These are phyloP conservation scores for Acanthamoeba sp. DNA, from an alignment of 208 protist species.

Conservation along the genomic window DNA sequence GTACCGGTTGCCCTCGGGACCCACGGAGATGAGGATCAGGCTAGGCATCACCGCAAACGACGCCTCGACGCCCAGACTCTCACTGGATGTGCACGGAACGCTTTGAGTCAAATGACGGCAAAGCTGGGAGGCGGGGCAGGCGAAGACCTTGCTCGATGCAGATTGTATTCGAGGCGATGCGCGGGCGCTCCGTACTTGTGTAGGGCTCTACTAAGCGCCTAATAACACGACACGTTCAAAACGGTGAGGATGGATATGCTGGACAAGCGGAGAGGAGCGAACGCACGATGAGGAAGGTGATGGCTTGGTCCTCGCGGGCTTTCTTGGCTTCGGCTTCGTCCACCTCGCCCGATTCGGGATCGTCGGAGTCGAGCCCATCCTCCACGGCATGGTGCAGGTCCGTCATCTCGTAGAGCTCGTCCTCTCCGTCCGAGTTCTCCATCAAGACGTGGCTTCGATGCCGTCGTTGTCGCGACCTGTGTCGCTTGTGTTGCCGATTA, in stretches of 20 bases:
- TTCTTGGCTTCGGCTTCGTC: constrained; percentile 9
- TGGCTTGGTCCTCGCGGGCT: constrained; percentile 8
- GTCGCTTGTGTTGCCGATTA: background rate
- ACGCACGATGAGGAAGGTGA: constrained; percentile 3
- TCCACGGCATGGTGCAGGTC: background rate
- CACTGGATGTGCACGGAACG: background rate
- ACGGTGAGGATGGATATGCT: too few relatives aligned
- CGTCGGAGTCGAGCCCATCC: background rate
- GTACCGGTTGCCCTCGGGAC: background rate
- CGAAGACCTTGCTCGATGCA: background rate
- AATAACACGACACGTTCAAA: background rate
- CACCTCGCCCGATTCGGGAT: background rate
- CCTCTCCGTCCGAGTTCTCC: background rate
- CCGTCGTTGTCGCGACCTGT: background rate
- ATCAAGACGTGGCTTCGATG: background rate
- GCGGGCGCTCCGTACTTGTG: constrained; percentile 31
- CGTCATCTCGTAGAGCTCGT: background rate
- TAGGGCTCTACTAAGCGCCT: background rate
- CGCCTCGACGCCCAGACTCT: constrained; percentile 2
- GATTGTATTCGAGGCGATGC: constrained; percentile 21
- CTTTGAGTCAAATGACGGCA: too few relatives aligned
- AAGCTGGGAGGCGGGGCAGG: background rate
- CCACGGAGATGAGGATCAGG: constrained; percentile 38
- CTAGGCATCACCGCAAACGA: constrained; percentile 61
- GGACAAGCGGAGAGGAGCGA: too few relatives aligned